phyloP scores from a whole-genome alignment of 768 basidiomycete genomes.

The Porphyrellus cyaneotinctus region DNA sequence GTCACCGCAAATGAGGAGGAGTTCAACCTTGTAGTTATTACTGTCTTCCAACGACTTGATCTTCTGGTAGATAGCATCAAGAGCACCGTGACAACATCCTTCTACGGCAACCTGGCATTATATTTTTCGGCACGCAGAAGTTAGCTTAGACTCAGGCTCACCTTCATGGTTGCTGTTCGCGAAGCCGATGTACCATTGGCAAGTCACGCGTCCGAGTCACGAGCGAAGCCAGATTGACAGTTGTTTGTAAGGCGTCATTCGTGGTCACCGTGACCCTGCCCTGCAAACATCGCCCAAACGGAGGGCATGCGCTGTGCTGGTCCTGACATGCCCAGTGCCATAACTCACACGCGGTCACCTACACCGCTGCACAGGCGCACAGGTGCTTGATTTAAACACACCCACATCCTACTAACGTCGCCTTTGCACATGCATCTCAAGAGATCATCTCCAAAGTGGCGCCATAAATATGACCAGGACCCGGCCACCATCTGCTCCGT shows the following conservation, averaged over 20 bases:
- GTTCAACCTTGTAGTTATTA: constrained; percentile 68
- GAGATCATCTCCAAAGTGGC: constrained; percentile 21
- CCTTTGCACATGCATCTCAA: constrained; percentile 24
- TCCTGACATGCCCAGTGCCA: neutral
- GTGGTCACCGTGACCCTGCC: neutral
- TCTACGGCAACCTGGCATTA: constrained; percentile 72
- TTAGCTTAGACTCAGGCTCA: neutral
- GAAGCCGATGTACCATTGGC: too few species aligned
- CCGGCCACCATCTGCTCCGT: constrained; percentile 30
- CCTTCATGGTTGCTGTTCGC: constrained; percentile 30
- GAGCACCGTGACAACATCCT: constrained; percentile 93
- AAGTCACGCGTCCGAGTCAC: too few species aligned
- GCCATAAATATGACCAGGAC: constrained; percentile 24
- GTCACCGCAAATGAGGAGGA: constrained; percentile 92
- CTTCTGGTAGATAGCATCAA: constrained; percentile 81
- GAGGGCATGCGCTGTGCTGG: too few species aligned
- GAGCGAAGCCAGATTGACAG: too few species aligned
- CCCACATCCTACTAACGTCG: neutral
- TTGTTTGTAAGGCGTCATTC: too few species aligned
- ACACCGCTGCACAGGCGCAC: constrained; percentile 1
- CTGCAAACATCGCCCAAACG: neutral
- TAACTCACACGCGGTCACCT: constrained; percentile 13
- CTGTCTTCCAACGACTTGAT: constrained; percentile 58
- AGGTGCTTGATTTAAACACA: too few species aligned
- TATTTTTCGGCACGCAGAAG: constrained; percentile 2